Base-by-base conservation (phyloP, 2,329 filamentous ascomycete genomes). In the Aspergillus felis region DNA sequence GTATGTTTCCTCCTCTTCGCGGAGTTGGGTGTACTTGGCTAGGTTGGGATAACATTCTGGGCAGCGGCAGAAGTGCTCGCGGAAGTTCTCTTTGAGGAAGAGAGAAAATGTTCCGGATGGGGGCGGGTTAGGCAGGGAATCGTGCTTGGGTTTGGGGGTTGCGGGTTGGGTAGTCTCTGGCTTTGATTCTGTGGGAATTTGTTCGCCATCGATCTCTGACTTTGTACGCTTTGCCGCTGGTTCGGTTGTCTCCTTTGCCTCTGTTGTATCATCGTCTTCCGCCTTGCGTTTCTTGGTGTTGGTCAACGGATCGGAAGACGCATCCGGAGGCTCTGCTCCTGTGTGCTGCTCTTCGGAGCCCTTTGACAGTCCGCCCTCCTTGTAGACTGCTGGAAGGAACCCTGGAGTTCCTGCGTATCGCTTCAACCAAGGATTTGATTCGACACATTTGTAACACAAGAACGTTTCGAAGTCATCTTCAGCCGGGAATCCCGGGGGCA, bases 1-100 rank as follows among this genome's bases (percentile, higher is more conserved):
- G 74, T 99, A 99, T 1, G 86, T 87, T 35, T 96, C 91, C 79
- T 99, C 94, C 74, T 96, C 92, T 68, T 97, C 92, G 9, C 96
- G 86, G 10, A 99, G 88, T 68, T 96, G 90, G 0, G 86, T 85
- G 70, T 96, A 87, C 0, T 80, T 76, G 55, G 84, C 79, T 1
- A 97, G 83, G 12, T 84, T 78, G 1, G 86, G 86, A 75, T 91
- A 96, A 78, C 92, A 97, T n/a, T 81, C 76, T 17, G 84, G 72
- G 75, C 94, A 99, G 68, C 82, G 90, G 78, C 94, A 99, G 66
- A 99, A 79, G 58, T 87, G 80, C 44, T 89, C 82, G 65, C 93
- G 89, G 79, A 97, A 97, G 67, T 86, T 81, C 54, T 87, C 81
- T 57, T 84, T 86, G 68, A 95, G 82, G 76, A 97, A 97, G 29